Conservation (phyloP, 2,329 filamentous ascomycete species). For the Pseudogymnoascus sp. region DNA sequence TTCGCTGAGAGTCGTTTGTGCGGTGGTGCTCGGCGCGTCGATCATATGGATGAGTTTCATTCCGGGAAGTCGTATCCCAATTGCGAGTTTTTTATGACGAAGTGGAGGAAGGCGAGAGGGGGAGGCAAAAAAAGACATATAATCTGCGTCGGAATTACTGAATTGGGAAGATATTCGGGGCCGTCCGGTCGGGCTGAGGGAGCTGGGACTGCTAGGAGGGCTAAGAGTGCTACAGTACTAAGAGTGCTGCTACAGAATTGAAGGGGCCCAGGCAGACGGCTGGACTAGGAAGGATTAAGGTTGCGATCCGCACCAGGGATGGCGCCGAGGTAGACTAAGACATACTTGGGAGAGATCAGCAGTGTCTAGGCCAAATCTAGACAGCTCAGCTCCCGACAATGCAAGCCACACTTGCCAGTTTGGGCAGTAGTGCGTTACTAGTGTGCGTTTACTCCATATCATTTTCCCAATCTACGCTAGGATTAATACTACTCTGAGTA, state of each 20-base stretch:
- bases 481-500: no score
- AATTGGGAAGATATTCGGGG: neutral
- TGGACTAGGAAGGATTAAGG: conserved; percentile 9
- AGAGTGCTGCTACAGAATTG: neutral
- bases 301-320: conserved; percentile 14
- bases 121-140: neutral
- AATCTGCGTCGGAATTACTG: neutral
- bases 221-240: no score
- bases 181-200: neutral
- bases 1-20: neutral
- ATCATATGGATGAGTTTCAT: neutral
- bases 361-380: neutral
- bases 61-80: neutral
- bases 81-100: neutral
- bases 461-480: neutral
- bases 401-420: neutral
- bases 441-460: neutral
- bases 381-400: neutral
- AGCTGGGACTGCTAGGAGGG: neutral
- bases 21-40: neutral
- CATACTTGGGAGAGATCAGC: neutral
- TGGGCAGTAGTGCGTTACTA: neutral
- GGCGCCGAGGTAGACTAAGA: neutral
- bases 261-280: neutral
- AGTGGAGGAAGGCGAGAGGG: neutral